Evolutionary conservation across 306 rosid species (phyloP).

Genomic region (Malus sieversii): DNA sequence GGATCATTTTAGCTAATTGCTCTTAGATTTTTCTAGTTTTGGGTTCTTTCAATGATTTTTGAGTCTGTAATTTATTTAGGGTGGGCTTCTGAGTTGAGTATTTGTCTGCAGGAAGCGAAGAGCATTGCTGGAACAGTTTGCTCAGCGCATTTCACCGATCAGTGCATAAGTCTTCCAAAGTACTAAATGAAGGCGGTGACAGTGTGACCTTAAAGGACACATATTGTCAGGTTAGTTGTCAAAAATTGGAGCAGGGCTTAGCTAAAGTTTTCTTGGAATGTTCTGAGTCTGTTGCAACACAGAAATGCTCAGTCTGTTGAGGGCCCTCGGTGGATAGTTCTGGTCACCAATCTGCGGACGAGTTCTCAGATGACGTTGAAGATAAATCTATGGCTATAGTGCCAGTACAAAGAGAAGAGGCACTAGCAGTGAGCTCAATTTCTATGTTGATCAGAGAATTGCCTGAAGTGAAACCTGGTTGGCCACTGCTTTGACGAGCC

Average conservation of each 20-base stretch:
- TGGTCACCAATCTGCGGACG: constrained; percentile 31
- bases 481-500: constrained; percentile 74
- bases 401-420: constrained; percentile 42
- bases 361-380: constrained; percentile 21
- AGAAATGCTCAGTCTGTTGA: constrained; percentile 53
- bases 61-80: not conserved
- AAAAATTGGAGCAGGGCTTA: constrained; percentile 41
- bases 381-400: constrained; percentile 67
- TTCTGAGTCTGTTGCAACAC: constrained; percentile 20
- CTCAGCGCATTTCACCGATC: constrained; percentile 41
- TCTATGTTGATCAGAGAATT: constrained; percentile 30
- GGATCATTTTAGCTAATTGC: no score
- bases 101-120: constrained; percentile 41
- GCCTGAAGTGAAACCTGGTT: constrained; percentile 71
- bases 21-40: not conserved
- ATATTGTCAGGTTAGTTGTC: constrained; percentile 3
- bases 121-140: constrained; percentile 31
- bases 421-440: constrained; percentile 16
- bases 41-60: not conserved
- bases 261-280: constrained; percentile 41
- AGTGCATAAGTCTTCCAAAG: constrained; percentile 33
- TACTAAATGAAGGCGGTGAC: constrained; percentile 32
- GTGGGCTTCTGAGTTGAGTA: constrained; percentile 14
- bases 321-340: constrained; percentile 22
- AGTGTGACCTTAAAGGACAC: constrained; percentile 11